Evolutionary conservation across 768 basidiomycete genomes (phyloP).

Genomic region (Trametes cinnabarina): DNA sequence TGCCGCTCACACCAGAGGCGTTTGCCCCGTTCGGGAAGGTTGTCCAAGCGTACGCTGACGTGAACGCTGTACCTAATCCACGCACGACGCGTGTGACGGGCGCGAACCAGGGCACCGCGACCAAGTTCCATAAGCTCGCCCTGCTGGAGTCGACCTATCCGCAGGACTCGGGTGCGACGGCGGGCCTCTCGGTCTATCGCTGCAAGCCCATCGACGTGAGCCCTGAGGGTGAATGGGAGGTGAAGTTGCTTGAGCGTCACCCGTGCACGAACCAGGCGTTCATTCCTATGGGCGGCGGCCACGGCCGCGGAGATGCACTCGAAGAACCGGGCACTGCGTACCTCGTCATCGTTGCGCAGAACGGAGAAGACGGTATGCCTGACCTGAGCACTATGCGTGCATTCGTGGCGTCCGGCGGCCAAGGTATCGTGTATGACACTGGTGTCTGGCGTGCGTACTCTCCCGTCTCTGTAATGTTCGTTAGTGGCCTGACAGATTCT

Average conservation of each 20-base stretch:
- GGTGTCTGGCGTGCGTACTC: constrained; percentile 85
- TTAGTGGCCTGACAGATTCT: not conserved
- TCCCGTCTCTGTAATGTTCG: not conserved
- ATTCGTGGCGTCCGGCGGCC: constrained; percentile 75
- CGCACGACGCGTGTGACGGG: constrained; percentile 68
- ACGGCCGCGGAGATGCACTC: constrained; percentile 42
- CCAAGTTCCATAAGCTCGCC: constrained; percentile 90
- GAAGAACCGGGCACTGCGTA: constrained; percentile 55
- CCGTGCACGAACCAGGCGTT: constrained; percentile 89
- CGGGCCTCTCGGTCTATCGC: constrained; percentile 81
- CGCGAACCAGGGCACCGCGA: constrained; percentile 88
- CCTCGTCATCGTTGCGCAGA: constrained; percentile 84
- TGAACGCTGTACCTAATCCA: constrained; percentile 56
- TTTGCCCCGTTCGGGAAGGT: constrained; percentile 91
- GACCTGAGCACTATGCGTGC: constrained; percentile 73
- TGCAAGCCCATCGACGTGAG: constrained; percentile 60
- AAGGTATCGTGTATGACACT: constrained; percentile 83
- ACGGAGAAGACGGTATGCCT: constrained; percentile 73
- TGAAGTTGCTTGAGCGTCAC: constrained; percentile 86
- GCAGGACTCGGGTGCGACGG: constrained; percentile 48
- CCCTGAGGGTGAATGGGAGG: constrained; percentile 46
- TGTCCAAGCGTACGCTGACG: constrained; percentile 79
- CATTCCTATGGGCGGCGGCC: constrained; percentile 81
- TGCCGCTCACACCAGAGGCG: constrained; percentile 78
- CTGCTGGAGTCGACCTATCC: constrained; percentile 70